Percentiles rank a stretch among this genome's conserved stretches.
Evolutionary conservation across 306 rosid species (phyloP).

Genomic region (Corylus americana): DNA sequence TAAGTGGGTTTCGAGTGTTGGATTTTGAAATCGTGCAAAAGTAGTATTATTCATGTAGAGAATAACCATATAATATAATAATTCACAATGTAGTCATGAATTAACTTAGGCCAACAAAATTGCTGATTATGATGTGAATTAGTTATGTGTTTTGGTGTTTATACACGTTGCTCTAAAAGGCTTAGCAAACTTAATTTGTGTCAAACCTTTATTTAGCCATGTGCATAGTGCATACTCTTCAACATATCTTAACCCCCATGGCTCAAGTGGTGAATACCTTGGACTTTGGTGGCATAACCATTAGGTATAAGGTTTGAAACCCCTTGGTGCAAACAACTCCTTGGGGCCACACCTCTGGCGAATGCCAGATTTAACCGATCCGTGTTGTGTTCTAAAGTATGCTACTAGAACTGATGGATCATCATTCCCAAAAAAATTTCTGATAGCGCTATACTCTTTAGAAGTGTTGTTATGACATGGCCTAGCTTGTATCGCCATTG

Average conservation of each 20-base stretch:
- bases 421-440: background rate
- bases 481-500: background rate
- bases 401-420: background rate
- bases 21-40: background rate
- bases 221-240: background rate
- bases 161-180: background rate
- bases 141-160: background rate
- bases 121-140: background rate
- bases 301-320: no score
- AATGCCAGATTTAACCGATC: no score
- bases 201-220: background rate
- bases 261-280: no score
- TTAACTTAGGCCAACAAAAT: background rate
- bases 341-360: no score
- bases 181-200: background rate
- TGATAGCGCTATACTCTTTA: background rate
- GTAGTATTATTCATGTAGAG: background rate
- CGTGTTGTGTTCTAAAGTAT: background rate
- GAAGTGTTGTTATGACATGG: background rate
- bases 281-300: no score
- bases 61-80: background rate
- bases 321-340: no score
- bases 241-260: no score
- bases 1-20: background rate
- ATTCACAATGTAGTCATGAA: background rate